phyloP scores from a whole-genome alignment of 768 basidiomycete genomes.

The Rhodotorula taiwanensis region DNA sequence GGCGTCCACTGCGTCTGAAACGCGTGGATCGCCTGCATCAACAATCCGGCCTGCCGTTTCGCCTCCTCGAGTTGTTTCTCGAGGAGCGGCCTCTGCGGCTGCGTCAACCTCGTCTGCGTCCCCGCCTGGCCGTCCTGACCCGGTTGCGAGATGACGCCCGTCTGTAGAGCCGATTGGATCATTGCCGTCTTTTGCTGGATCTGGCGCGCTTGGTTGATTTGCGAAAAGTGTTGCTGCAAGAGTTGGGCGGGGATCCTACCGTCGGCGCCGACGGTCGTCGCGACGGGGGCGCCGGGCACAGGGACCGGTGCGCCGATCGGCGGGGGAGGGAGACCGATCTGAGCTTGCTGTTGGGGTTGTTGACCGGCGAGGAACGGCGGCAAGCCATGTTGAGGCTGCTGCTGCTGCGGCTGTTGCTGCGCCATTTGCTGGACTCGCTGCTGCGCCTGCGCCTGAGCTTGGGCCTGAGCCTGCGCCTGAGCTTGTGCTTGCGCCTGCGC shows the following conservation, averaged over 20 bases:
- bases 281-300: background rate
- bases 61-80: conserved; percentile 23
- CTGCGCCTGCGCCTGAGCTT: background rate
- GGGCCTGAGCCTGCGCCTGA: background rate
- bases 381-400: background rate
- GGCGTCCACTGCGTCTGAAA: background rate
- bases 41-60: background rate
- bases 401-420: conserved; percentile 21
- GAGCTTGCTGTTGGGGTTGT: background rate
- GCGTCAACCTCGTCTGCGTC: conserved; percentile 2
- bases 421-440: too few species aligned
- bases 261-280: background rate
- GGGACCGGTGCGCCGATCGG: too few species aligned
- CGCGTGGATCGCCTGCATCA: background rate
- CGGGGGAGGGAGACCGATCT: background rate
- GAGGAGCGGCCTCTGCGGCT: conserved; percentile 12
- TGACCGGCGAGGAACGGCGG: background rate
- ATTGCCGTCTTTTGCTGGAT: conserved; percentile 3
- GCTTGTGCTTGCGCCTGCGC: conserved; percentile 2
- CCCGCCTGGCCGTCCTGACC: conserved; percentile 1
- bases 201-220: conserved; percentile 1
- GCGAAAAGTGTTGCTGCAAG: conserved; percentile 21
- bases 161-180: conserved; percentile 13
- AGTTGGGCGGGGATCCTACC: conserved; percentile 15
- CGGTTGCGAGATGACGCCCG: conserved; percentile 11